A percentile compares a stretch with the other conserved stretches of the same genome.
Evolutionary conservation across 139 green algal genomes (phyloP).

Genomic region (Ettlia oleoabundans): DNA sequence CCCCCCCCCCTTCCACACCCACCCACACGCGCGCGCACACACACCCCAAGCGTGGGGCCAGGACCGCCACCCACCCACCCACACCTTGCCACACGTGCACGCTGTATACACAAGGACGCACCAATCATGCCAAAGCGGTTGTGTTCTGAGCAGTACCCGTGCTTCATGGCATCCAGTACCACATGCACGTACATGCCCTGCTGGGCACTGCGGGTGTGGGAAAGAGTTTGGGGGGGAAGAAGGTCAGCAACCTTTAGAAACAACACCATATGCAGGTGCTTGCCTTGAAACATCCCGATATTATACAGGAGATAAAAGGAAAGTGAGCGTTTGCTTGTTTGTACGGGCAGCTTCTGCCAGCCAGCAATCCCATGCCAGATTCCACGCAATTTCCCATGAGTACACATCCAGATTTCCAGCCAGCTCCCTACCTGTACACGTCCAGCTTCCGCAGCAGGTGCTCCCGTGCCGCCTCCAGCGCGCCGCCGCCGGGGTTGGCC

Average conservation of each 20-base stretch:
- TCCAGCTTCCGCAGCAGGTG: constrained; percentile 28
- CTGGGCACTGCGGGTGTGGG: not conserved
- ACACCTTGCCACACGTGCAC: not conserved
- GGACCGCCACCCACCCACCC: too few relatives aligned
- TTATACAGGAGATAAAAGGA: not conserved
- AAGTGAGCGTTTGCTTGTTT: too few relatives aligned
- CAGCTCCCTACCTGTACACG: constrained; percentile 20
- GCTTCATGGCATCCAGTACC: constrained; percentile 13
- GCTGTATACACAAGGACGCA: constrained; percentile 25
- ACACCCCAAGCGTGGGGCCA: too few relatives aligned
- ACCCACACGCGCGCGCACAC: too few relatives aligned
- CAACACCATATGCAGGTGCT: too few relatives aligned
- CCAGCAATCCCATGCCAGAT: not conserved
- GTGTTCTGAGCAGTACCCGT: not conserved
- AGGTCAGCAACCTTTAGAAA: not conserved
- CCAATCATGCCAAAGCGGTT: constrained; percentile 25
- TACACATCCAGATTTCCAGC: too few relatives aligned
- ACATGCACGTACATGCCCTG: constrained; percentile 27
- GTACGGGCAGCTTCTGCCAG: too few relatives aligned
- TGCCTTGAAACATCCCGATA: not conserved
- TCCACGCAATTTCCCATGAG: constrained; percentile 18
- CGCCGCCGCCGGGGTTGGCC: not conserved
- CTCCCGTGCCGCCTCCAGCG: constrained; percentile 31
- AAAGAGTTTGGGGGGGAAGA: not conserved
- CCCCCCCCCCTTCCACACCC: too few relatives aligned